Evolutionary conservation across 257 asterid genomes (phyloP).

Genomic region (Eustoma russellianum): DNA sequence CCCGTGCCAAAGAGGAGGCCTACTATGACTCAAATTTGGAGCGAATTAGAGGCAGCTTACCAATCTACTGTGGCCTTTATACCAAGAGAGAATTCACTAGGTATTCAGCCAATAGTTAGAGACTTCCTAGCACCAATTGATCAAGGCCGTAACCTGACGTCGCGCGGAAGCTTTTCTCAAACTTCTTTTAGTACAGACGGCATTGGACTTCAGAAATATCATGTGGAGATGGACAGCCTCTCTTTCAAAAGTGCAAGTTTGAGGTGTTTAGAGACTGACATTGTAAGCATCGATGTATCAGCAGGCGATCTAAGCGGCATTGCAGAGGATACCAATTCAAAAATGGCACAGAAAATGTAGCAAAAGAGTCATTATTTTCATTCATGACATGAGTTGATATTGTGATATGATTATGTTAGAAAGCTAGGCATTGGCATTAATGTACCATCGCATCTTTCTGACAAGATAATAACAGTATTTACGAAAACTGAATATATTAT

Average conservation of each 20-base stretch:
- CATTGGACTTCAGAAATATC: constrained; percentile 50
- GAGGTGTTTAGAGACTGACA: constrained; percentile 43
- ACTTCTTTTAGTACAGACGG: constrained; percentile 45
- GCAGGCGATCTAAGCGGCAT: constrained; percentile 9
- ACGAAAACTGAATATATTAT: no score
- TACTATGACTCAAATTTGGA: constrained; percentile 55
- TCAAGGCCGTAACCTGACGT: neutral
- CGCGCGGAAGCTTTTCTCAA: constrained; percentile 19
- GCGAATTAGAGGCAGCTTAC: constrained; percentile 49
- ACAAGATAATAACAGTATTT: no score
- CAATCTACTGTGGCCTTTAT: constrained; percentile 4
- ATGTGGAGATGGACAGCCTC: constrained; percentile 32
- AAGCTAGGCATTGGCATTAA: no score
- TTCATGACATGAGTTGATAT: no score
- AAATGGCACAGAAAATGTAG: neutral
- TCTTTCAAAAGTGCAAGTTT: constrained; percentile 41
- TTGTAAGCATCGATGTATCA: constrained; percentile 13
- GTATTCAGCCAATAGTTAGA: constrained; percentile 1
- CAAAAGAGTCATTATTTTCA: no score
- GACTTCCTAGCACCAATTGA: constrained; percentile 3
- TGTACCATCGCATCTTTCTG: no score
- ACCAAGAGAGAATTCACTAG: constrained; percentile 4
- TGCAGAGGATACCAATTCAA: constrained; percentile 19
- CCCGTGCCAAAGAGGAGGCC: constrained; percentile 64
- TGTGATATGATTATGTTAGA: no score